Evolutionary conservation across 495 filamentous ascomycete species (phyloP), one percentile per base, ranked within the genome.

Genomic region (Paragyromitra xinjiangensis): DNA sequence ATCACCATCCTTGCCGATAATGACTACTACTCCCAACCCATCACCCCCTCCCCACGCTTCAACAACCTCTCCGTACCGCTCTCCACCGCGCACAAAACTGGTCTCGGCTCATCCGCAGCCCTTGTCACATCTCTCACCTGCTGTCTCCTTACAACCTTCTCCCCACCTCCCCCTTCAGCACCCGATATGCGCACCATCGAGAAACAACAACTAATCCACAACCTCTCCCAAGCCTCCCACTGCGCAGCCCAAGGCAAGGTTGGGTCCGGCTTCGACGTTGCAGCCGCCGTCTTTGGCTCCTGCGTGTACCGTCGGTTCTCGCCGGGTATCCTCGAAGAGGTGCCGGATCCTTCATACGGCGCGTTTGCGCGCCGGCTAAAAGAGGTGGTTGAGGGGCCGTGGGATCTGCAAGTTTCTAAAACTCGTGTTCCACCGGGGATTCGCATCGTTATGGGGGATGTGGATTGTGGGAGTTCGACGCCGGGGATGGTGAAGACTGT

Each of bases 231-330:
- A 85, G 91, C 92, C 5, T 91, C 94, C 0, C 95, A 99, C 85
- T 97, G 95, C 82, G 93, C 95, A 2, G 95, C 95, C 0, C 95
- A 99, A 84, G 95, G 95, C 26, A 99, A 98, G 83, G 90, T 99
- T 6, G 95, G 95, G 61, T 94, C 92, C 2, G 95, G 95, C 37
- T 99, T 99, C 80, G 95, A 99, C 83, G 92, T 99, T n/a, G 96
- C 95, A 0, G 89, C 92, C 45, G 95, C 95, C 11, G 92, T 95
- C 45, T 97, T 94, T 81, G 95, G 95, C 14, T 93, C 92, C 22
- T 97, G 93, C 81, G 84, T 92, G 6, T 99, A 99, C 87, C 88
- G 91, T 24, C 92, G 95, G 37, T 99, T 98, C 86, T 95, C 93
- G 0, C 93, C 95, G 0, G 85, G 87, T 2, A 85, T 97, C 29